These are phyloP conservation scores for Pycnococcus provasolii DNA, from an alignment of 139 green algal species.

Conservation along the genomic window DNA sequence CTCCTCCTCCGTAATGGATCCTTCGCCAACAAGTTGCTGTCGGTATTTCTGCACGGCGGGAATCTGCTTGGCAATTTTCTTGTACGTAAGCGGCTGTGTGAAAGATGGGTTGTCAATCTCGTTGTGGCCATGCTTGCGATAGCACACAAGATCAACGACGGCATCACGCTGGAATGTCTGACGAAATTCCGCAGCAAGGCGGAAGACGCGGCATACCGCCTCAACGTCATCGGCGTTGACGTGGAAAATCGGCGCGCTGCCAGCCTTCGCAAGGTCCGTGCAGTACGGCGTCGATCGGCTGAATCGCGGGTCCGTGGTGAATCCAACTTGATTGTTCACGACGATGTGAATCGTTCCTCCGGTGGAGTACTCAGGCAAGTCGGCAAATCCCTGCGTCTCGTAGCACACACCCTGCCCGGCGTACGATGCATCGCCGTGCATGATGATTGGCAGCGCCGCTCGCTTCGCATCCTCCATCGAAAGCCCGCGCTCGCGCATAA, in stretches of 20 bases:
- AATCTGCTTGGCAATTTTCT: constrained; percentile 46
- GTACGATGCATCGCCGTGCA: constrained; percentile 94
- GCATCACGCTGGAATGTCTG: constrained; percentile 80
- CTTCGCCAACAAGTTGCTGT: constrained; percentile 61
- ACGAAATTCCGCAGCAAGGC: constrained; percentile 90
- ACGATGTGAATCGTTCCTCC: constrained; percentile 91
- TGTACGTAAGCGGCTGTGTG: constrained; percentile 96
- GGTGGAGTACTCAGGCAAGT: constrained; percentile 85
- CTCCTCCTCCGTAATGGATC: constrained; percentile 54
- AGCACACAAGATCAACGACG: constrained; percentile 90
- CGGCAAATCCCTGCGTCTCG: constrained; percentile 90
- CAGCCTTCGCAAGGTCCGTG: constrained; percentile 65
- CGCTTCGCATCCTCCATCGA: constrained; percentile 52
- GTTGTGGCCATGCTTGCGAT: constrained; percentile 84
- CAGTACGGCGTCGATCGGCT: constrained; percentile 31
- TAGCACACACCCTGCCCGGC: constrained; percentile 93
- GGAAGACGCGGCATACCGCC: constrained; percentile 71
- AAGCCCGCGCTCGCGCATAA: not conserved
- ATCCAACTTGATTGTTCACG: constrained; percentile 98
- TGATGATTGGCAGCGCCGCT: constrained; percentile 68
- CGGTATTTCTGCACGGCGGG: constrained; percentile 62
- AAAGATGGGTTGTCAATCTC: constrained; percentile 99
- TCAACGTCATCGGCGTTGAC: constrained; percentile 97
- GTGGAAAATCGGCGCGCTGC: constrained; percentile 90
- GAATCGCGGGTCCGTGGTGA: constrained; percentile 90